Conservation (phyloP, 2,329 filamentous ascomycete genomes). For the Metarhizium humberi region DNA sequence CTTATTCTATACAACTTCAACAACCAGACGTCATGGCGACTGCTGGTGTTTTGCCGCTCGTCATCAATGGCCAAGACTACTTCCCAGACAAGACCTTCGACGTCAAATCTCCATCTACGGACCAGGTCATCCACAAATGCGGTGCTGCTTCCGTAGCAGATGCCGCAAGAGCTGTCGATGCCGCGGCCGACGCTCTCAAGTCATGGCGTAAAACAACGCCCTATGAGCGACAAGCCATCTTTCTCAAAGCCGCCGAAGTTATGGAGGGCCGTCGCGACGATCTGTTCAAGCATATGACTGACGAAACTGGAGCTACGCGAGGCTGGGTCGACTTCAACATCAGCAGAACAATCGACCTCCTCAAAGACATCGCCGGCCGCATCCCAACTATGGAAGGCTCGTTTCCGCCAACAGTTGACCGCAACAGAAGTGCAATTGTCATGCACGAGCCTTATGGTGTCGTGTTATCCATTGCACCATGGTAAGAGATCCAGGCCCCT, state of each 20-base stretch:
- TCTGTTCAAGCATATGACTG: constrained; percentile 46
- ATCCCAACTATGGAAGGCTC: constrained; percentile 28
- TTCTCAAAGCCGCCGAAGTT: constrained; percentile 59
- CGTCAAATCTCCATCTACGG: constrained; percentile 47
- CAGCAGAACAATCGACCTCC: constrained; percentile 22
- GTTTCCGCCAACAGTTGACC: constrained; percentile 23
- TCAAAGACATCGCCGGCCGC: constrained; percentile 34
- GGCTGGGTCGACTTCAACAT: constrained; percentile 34
- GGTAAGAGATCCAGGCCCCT: constrained; percentile 38
- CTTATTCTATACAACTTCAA: background rate
- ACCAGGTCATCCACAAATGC: constrained; percentile 42
- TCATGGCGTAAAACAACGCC: constrained; percentile 59
- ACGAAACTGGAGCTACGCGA: constrained; percentile 33
- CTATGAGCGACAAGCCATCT: constrained; percentile 54
- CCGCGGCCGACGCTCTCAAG: constrained; percentile 58
- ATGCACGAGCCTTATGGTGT: constrained; percentile 72
- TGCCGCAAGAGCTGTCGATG: constrained; percentile 41
- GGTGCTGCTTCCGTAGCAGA: constrained; percentile 46
- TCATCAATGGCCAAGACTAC: constrained; percentile 36
- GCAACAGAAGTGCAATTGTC: constrained; percentile 45
- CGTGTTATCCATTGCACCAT: constrained; percentile 69
- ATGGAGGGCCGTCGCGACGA: constrained; percentile 52
- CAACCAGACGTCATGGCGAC: background rate
- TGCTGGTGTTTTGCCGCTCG: constrained; percentile 23
- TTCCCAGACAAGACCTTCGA: constrained; percentile 38